Evolutionary conservation across 495 filamentous ascomycete species (phyloP), one percentile per base, ranked within the genome.

Genomic region (Rhizodiscina lignyota): DNA sequence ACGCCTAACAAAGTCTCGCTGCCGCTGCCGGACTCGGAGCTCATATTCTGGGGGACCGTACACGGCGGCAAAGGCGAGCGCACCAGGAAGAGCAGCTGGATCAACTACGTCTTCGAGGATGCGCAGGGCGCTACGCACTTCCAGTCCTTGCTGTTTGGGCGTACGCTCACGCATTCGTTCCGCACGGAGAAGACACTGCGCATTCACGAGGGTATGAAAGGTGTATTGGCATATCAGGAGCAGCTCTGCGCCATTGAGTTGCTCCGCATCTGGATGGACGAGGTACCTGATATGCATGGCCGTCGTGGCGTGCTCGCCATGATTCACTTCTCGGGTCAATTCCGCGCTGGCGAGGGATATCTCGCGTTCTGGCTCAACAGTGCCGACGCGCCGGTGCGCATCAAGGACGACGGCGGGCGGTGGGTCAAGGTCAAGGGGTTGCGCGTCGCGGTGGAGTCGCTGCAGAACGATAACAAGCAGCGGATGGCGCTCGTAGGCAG

Each of bases 211-310:
- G 55, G 56, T 5, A 22, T 60, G 18, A 40, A 43, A 4, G 45
- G 51, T 18, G 44, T 47, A 0, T 45, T 57, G 33, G 40, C 53
- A 12, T 58, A 53, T 35, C 41, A 53, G 23, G 56, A 58, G 35
- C 55, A 59, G 42, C 48, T 60, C 35, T 58, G 56, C 38, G 56
- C 46, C 17, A 51, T 60, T 39, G 56, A 60, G 33, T 57, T 55
- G 23, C 39, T 60, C 2, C 44, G 56, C 2, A 36, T 60, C 17
- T 60, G 56, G 56, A 47, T 52, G 26, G 56, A 60, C 37, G 42
- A 53, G 17, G n/a, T n/a, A n/a, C n/a, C n/a, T n/a, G n/a, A n/a
- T n/a, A n/a, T n/a, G n/a, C n/a, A n/a, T n/a, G 42, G 41, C 5
- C 42, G 41, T 2, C 35, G 36, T 18, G 55, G 43, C 24, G 52